Evolutionary conservation across 768 basidiomycete species (phyloP), one percentile per base, ranked within the genome.

Genomic region (Russula vinacea): DNA sequence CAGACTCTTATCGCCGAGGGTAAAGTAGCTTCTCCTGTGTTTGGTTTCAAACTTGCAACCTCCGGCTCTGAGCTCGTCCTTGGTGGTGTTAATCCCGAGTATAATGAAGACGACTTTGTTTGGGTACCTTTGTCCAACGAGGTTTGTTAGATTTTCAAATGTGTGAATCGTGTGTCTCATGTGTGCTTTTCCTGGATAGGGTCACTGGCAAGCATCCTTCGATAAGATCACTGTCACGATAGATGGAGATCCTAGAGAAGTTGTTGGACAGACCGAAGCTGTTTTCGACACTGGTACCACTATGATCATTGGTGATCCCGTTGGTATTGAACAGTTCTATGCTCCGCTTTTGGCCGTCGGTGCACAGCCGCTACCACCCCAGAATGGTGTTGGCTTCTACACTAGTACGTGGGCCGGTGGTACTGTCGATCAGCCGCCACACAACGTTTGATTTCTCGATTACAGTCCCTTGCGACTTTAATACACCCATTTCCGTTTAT

Each of bases 1-100:
- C 76, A 82, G 60, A 80, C 78, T 35, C 77, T 84, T 40, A 62
- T 80, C 17, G 65, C 73, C 17, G 72, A 80, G 47, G 71, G 70
- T n/a, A 59, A 62, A 45, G 70, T 76, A 2, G 60, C 73, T 5
- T 65, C 76, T 29, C 68, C 76, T 47, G 72, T 77, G 65, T 84
- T 85, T 63, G 76, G 79, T 35, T 78, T 86, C 69, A 80, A 81
- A 62, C 73, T 85, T 50, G 69, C 78, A 7, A n/a, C 73, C 16
- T 70, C 73, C 13, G 77, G 75, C 32, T 35, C 60, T 0, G 61
- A 66, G 42, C 65, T 66, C n/a, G 58, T 17, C 32, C 17, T 66
- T 17, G 65, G 65, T 45, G 65, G 65, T 0, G 42, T 47, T 11
- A 58, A 66, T 19, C 16, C 32, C 4, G 37, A 7, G 2, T 62